Percentiles rank a stretch among this genome's conserved stretches.
Conservation (phyloP, 192 early-diverging fungal genomes). For the Coemansia sp. region DNA sequence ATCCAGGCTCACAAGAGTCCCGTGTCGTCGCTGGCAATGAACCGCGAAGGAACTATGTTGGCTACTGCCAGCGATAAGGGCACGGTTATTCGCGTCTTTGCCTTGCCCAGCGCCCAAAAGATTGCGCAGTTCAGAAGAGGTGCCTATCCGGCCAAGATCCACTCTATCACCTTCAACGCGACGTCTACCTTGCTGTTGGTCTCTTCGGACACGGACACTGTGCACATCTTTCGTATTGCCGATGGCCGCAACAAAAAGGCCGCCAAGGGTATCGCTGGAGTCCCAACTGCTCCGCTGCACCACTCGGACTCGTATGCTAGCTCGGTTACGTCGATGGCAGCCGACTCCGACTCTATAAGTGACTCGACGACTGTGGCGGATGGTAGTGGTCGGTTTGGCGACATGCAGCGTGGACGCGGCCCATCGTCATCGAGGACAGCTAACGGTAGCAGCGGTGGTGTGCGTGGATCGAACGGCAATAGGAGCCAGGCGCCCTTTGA, state of each 20-base stretch:
- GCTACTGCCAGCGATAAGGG: conserved; percentile 98
- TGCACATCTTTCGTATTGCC: conserved; percentile 89
- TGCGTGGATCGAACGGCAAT: conserved; percentile 12
- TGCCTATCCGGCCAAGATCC: conserved; percentile 89
- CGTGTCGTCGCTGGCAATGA: conserved; percentile 83
- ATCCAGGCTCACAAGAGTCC: conserved; percentile 96
- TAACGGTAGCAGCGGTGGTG: conserved; percentile 10
- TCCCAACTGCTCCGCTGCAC: conserved; percentile 8
- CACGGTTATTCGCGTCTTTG: conserved; percentile 95
- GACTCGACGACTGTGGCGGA: conserved; percentile 17
- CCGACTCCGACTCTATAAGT: conserved; percentile 22
- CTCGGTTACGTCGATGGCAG: conserved; percentile 23
- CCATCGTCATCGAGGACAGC: neutral
- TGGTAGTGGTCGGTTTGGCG: neutral
- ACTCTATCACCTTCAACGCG: conserved; percentile 84
- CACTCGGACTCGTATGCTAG: conserved; percentile 38
- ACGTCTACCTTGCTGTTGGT: conserved; percentile 56
- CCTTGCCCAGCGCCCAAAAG: conserved; percentile 81
- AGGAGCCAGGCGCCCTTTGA: conserved; percentile 58
- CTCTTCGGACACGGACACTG: conserved; percentile 91
- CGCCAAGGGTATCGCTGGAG: conserved; percentile 6
- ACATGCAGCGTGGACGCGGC: conserved; percentile 8
- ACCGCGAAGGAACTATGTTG: conserved; percentile 87
- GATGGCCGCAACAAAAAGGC: conserved; percentile 40
- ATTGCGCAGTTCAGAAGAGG: conserved; percentile 95